Conservation (phyloP, 129 eudicot genomes). For the Smallanthus sonchifolius region DNA sequence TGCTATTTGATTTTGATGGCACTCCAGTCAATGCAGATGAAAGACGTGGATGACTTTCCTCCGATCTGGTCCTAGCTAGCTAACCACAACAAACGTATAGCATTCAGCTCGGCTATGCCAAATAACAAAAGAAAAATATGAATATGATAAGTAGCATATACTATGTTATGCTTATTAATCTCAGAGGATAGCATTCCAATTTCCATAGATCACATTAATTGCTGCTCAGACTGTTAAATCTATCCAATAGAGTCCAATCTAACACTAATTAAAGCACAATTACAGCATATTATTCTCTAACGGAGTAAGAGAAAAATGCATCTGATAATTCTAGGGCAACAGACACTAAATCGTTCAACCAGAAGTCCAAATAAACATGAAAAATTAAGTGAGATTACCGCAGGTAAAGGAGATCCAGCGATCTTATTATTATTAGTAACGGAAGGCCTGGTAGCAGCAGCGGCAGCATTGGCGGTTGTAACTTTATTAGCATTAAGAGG, state of each 20-base stretch:
- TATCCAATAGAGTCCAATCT: background rate
- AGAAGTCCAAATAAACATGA: background rate
- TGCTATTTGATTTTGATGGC: constrained; percentile 47
- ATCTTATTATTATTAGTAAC: constrained; percentile 29
- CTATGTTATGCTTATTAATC: background rate
- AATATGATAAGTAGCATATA: background rate
- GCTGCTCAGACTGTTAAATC: background rate
- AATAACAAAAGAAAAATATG: background rate
- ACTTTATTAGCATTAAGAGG: constrained; percentile 24
- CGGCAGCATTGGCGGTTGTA: constrained; percentile 13
- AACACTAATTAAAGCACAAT: background rate
- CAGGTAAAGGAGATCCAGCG: constrained; percentile 66
- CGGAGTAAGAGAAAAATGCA: background rate
- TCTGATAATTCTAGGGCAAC: background rate
- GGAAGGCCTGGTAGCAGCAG: constrained; percentile 21
- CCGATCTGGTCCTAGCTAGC: constrained; percentile 47
- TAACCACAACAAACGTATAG: constrained; percentile 25
- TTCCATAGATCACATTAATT: background rate
- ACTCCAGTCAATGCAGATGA: constrained; percentile 50
- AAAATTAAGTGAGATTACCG: constrained; percentile 26
- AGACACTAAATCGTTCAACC: constrained; percentile 14
- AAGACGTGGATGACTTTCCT: constrained; percentile 53
- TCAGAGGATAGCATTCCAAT: background rate
- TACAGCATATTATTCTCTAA: background rate
- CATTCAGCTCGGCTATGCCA: constrained; percentile 13